Percentiles rank a stretch among this genome's conserved stretches.
These are phyloP conservation scores for Fagopyrum esculentum DNA, from an alignment of 148 eudicot species.

Conservation along the genomic window DNA sequence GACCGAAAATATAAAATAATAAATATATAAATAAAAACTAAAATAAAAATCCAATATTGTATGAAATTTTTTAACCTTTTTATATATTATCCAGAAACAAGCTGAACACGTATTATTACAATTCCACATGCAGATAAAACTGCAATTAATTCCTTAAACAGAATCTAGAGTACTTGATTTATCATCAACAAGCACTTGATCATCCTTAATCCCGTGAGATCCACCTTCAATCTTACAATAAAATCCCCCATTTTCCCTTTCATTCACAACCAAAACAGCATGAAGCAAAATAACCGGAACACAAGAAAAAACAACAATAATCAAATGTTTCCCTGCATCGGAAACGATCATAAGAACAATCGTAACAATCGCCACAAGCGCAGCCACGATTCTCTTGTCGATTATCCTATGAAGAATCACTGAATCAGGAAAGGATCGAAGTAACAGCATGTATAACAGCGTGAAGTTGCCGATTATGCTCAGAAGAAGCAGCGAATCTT, in stretches of 20 bases:
- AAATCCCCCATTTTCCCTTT: neutral
- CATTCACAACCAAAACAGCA: slow-evolving; percentile 17
- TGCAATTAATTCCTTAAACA: neutral
- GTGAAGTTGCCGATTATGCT: slow-evolving; percentile 25
- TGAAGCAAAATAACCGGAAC: slow-evolving; percentile 28
- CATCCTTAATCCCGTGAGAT: neutral
- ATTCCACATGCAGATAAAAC: neutral
- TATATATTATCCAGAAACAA: too few species aligned
- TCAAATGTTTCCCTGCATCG: slow-evolving; percentile 30
- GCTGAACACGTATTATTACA: too few species aligned
- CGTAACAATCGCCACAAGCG: slow-evolving; percentile 14
- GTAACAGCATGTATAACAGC: slow-evolving; percentile 21
- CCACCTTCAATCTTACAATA: slow-evolving; percentile 1
- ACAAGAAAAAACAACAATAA: slow-evolving; percentile 24
- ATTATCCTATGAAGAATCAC: slow-evolving; percentile 21
- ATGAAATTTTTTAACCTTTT: too few species aligned
- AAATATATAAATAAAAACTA: too few species aligned
- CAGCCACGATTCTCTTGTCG: slow-evolving; percentile 26
- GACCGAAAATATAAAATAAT: too few species aligned
- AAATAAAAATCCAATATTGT: too few species aligned
- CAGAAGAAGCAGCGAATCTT: slow-evolving; percentile 30
- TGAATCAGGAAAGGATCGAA: slow-evolving; percentile 24
- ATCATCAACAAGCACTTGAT: neutral
- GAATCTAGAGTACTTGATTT: neutral
- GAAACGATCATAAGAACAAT: slow-evolving; percentile 28